Evolutionary conservation across 2,329 filamentous ascomycete genomes (phyloP).

Genomic region (Xenoacremonium recifei): DNA sequence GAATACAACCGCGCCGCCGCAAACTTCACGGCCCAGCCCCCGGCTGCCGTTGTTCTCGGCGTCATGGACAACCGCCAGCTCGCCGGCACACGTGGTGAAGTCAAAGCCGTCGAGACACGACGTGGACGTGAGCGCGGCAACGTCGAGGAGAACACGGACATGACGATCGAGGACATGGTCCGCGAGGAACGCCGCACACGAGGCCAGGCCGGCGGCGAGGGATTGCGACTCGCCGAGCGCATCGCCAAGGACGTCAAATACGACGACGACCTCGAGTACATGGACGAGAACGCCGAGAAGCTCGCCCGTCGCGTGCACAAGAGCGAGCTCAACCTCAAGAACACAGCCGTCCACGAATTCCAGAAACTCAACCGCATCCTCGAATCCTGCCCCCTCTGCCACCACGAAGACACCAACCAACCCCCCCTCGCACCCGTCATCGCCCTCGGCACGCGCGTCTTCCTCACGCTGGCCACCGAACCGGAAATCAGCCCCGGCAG

Average conservation of each 20-base stretch:
- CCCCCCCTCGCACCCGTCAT: slow-evolving; percentile 83
- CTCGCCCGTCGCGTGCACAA: slow-evolving; percentile 85
- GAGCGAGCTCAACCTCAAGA: slow-evolving; percentile 83
- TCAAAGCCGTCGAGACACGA: slow-evolving; percentile 74
- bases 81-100: slow-evolving; percentile 70
- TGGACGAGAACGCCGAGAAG: slow-evolving; percentile 93
- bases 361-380: slow-evolving; percentile 86
- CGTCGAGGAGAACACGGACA: slow-evolving; percentile 90
- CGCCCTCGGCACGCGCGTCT: slow-evolving; percentile 81
- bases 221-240: slow-evolving; percentile 78
- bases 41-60: slow-evolving; percentile 69
- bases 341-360: slow-evolving; percentile 81
- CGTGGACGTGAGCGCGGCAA: slow-evolving; percentile 80
- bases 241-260: slow-evolving; percentile 94
- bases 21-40: slow-evolving; percentile 54
- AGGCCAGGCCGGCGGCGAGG: slow-evolving; percentile 75
- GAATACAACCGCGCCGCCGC: slow-evolving; percentile 79
- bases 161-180: slow-evolving; percentile 96
- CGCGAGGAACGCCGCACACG: slow-evolving; percentile 87
- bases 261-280: slow-evolving; percentile 89
- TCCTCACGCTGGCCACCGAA: slow-evolving; percentile 83
- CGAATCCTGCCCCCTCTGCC: slow-evolving; percentile 85
- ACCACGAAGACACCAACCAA: slow-evolving; percentile 75
- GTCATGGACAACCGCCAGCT: slow-evolving; percentile 90
- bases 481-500: slow-evolving; percentile 83